Evolutionary conservation across 2,329 filamentous ascomycete genomes (phyloP).

Genomic region (Shiraia bambusicola): DNA sequence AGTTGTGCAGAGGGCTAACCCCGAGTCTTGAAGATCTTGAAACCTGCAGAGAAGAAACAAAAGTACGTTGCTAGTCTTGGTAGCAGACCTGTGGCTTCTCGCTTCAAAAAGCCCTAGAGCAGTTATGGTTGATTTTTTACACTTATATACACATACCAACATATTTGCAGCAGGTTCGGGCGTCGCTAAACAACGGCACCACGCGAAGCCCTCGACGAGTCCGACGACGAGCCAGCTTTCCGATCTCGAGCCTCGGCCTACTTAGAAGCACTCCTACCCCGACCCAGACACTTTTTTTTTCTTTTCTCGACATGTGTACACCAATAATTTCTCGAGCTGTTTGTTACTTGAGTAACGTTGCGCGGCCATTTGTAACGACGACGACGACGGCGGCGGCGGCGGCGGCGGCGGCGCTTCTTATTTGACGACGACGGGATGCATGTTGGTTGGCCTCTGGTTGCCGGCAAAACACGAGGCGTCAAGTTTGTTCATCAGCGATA

Average conservation of each 20-base stretch:
- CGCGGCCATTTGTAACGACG: slow-evolving; percentile 16
- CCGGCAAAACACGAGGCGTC: slow-evolving; percentile 27
- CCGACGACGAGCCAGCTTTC: slow-evolving; percentile 32
- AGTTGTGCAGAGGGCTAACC: neutral
- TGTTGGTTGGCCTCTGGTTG: slow-evolving; percentile 22
- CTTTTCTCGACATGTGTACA: slow-evolving; percentile 29
- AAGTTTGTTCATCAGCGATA: slow-evolving; percentile 12
- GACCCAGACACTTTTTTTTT: slow-evolving; percentile 24
- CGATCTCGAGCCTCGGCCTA: slow-evolving; percentile 28
- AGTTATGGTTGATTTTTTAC: slow-evolving; percentile 42
- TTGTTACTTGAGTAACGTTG: slow-evolving; percentile 22
- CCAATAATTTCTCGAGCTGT: slow-evolving; percentile 22
- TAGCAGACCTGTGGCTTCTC: slow-evolving; percentile 69
- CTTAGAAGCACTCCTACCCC: slow-evolving; percentile 36
- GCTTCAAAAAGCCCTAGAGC: slow-evolving; percentile 67
- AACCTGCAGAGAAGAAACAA: slow-evolving; percentile 99
- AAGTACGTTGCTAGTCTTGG: slow-evolving; percentile 89
- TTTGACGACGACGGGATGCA: slow-evolving; percentile 15
- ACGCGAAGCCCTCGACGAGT: slow-evolving; percentile 38
- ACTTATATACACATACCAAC: slow-evolving; percentile 44
- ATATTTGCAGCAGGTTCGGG: slow-evolving; percentile 85
- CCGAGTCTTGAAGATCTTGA: slow-evolving; percentile 76
- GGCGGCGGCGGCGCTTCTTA: slow-evolving; percentile 9
- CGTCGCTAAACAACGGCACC: slow-evolving; percentile 67
- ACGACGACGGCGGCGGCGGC: slow-evolving; percentile 13